These are phyloP conservation scores for Hypoxylon intermedium DNA, from an alignment of 495 filamentous ascomycete genomes.

Conservation along the genomic window DNA sequence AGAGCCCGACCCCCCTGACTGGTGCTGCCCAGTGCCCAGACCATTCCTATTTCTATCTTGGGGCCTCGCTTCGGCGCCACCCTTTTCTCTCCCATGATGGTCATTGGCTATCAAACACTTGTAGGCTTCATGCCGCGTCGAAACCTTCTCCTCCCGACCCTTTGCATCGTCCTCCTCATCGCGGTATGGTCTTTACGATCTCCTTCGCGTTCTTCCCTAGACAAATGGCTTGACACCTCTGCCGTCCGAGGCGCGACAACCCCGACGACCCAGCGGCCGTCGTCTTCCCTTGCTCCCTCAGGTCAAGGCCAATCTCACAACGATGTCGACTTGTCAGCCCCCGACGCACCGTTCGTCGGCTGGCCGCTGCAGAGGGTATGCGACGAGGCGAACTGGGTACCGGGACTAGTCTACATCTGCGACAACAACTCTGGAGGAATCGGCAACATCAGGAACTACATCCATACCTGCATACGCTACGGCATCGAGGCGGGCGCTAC, in stretches of 20 bases:
- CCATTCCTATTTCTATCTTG: conserved; percentile 36
- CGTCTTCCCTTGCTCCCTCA: conserved; percentile 14
- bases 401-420: conserved; percentile 56
- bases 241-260: conserved; percentile 21
- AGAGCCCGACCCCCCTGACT: too few relatives aligned
- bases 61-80: conserved; percentile 12
- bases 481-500: conserved; percentile 60
- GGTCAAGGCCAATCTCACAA: conserved; percentile 1
- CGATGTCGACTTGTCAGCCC: conserved; percentile 40
- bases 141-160: conserved; percentile 37
- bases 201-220: conserved; percentile 19
- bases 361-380: conserved; percentile 58
- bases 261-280: conserved; percentile 7
- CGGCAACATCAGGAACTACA: conserved; percentile 61
- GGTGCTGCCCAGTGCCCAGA: too few relatives aligned
- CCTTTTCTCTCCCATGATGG: conserved; percentile 33
- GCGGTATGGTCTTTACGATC: conserved; percentile 38
- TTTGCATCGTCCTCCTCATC: conserved; percentile 43
- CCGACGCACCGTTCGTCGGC: conserved; percentile 55
- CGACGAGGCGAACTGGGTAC: conserved; percentile 50
- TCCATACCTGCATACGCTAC: conserved; percentile 60
- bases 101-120: conserved; percentile 37
- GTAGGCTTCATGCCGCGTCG: conserved; percentile 47
- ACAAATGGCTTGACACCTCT: conserved; percentile 35
- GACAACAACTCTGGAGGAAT: conserved; percentile 62